A percentile compares a stretch with the other conserved stretches of the same genome.
Evolutionary conservation across 1,139 yeast genomes (phyloP).

Genomic region (Suhomyces maxii): DNA sequence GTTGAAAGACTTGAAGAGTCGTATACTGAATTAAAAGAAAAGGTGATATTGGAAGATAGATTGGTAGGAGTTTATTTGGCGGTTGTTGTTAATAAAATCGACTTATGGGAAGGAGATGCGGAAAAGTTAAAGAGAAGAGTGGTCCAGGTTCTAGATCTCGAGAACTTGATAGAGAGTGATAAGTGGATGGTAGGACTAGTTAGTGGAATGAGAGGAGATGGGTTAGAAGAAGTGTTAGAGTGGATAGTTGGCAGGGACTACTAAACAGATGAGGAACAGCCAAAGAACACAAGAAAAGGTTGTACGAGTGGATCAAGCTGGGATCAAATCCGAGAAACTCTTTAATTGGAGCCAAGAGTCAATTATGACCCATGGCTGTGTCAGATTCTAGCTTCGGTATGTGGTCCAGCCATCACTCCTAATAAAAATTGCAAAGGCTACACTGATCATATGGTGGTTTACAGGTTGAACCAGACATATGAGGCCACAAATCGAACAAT

Average conservation of each 20-base stretch:
- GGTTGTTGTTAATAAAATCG: constrained; percentile 59
- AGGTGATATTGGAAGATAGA: constrained; percentile 65
- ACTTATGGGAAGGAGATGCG: constrained; percentile 27
- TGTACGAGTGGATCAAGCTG: too few relatives aligned
- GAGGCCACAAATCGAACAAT: too few relatives aligned
- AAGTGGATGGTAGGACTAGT: constrained; percentile 44
- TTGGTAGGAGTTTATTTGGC: constrained; percentile 64
- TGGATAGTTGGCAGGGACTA: constrained; percentile 39
- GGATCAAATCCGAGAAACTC: too few relatives aligned
- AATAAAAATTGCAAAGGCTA: too few relatives aligned
- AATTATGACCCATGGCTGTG: too few relatives aligned
- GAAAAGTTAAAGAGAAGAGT: constrained; percentile 21
- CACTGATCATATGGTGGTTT: too few relatives aligned
- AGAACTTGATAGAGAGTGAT: constrained; percentile 23
- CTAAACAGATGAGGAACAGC: too few relatives aligned
- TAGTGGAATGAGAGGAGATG: constrained; percentile 60
- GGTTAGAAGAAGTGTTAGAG: constrained; percentile 45
- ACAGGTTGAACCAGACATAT: too few relatives aligned
- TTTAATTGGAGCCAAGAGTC: too few relatives aligned
- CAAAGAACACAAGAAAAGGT: too few relatives aligned
- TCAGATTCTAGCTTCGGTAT: too few relatives aligned
- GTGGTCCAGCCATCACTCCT: too few relatives aligned
- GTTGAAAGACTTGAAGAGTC: constrained; percentile 66
- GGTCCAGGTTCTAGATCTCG: constrained; percentile 24
- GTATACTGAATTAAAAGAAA: constrained; percentile 56